These are phyloP conservation scores for Gigaspora rosea DNA, from an alignment of 192 early-diverging fungal genomes.

Conservation along the genomic window DNA sequence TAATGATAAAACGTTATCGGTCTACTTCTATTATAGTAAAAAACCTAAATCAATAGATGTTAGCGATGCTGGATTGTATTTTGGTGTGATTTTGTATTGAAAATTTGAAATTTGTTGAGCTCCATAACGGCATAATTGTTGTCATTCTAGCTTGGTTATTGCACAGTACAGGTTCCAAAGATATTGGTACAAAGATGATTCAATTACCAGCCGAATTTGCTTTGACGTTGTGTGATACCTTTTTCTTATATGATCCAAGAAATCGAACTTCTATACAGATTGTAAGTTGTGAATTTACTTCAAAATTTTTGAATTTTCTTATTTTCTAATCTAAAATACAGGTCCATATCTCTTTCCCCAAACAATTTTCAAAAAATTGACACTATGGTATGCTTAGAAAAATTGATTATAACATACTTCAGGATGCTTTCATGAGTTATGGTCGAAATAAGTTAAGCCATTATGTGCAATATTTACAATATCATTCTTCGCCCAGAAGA, in stretches of 20 bases:
- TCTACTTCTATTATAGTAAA: too few species aligned
- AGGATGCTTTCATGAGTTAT: slow-evolving; percentile 47
- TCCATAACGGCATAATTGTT: slow-evolving; percentile 12
- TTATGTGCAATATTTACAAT: too few species aligned
- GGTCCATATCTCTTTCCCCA: slow-evolving; percentile 56
- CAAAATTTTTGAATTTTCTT: not conserved
- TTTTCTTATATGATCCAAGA: slow-evolving; percentile 59
- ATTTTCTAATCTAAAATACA: not conserved
- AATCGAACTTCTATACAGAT: slow-evolving; percentile 63
- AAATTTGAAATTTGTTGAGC: slow-evolving; percentile 30
- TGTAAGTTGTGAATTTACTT: slow-evolving; percentile 25
- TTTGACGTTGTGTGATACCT: slow-evolving; percentile 33
- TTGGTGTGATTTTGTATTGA: slow-evolving; percentile 9
- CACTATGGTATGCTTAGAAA: slow-evolving; percentile 52
- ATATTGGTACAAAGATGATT: slow-evolving; percentile 12
- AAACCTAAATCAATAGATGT: slow-evolving; percentile 36
- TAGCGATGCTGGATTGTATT: slow-evolving; percentile 25
- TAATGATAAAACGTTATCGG: too few species aligned
- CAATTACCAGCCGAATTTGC: slow-evolving; percentile 26
- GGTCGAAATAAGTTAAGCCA: too few species aligned
- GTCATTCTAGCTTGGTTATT: slow-evolving; percentile 31
- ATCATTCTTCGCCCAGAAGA: too few species aligned
- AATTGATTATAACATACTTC: slow-evolving; percentile 42
- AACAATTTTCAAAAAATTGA: slow-evolving; percentile 53
- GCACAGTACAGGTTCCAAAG: slow-evolving; percentile 10